Evolutionary conservation across 345 rosid genomes (phyloP).

Genomic region (Aquilaria sinensis): DNA sequence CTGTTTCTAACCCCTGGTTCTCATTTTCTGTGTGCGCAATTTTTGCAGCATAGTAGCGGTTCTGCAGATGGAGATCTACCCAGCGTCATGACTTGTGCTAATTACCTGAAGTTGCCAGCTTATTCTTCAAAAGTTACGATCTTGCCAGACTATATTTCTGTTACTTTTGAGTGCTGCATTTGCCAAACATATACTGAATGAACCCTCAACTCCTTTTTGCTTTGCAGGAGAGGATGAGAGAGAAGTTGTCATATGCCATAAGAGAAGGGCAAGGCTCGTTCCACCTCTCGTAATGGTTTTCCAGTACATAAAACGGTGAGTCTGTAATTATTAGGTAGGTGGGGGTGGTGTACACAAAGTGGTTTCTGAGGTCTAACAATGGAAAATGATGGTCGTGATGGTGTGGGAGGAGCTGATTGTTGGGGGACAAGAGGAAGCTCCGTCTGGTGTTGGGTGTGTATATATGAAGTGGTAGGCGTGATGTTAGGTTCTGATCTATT

Average conservation of each 20-base stretch:
- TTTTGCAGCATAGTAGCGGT: conserved; percentile 62
- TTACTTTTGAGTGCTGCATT: not conserved
- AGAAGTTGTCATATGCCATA: conserved; percentile 81
- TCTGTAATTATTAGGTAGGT: conserved; percentile 45
- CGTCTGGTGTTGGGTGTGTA: not conserved
- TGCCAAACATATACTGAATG: not conserved
- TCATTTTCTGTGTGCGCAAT: not conserved
- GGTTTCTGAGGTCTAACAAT: not conserved
- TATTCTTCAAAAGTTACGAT: conserved; percentile 73
- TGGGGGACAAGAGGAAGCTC: conserved; percentile 25
- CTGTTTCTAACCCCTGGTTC: not conserved
- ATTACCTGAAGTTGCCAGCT: conserved; percentile 92
- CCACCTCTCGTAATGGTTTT: conserved; percentile 69
- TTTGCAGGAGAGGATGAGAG: conserved; percentile 88
- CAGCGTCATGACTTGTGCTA: conserved; percentile 98
- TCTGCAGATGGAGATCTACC: conserved; percentile 73
- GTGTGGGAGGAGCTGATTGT: conserved; percentile 22
- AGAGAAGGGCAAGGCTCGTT: conserved; percentile 97
- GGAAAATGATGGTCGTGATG: not conserved
- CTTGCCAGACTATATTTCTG: conserved; percentile 7
- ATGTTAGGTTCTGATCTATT: too few species aligned
- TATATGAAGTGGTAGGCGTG: too few species aligned
- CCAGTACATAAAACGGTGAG: conserved; percentile 21
- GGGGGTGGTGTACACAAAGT: conserved; percentile 12
- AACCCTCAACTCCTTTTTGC: not conserved